phyloP scores from a whole-genome alignment of 1,284 basidiomycete genomes.

The Inonotus obliquus region DNA sequence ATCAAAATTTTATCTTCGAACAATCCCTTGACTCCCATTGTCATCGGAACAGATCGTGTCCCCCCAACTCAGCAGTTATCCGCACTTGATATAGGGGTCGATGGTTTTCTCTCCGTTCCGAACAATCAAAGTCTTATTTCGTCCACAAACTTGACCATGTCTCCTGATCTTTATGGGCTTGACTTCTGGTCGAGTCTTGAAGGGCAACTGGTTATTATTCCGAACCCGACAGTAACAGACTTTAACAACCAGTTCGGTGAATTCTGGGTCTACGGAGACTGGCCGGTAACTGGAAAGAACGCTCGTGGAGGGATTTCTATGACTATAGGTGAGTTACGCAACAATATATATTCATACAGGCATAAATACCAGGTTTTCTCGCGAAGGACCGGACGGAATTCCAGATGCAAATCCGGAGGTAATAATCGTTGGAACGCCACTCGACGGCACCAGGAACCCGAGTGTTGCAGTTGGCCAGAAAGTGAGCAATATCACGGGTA shows the following conservation, averaged over 20 bases:
- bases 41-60: conserved; percentile 51
- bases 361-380: neutral
- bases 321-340: conserved; percentile 35
- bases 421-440: conserved; percentile 49
- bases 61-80: conserved; percentile 50
- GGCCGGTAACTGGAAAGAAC: conserved; percentile 55
- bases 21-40: conserved; percentile 41
- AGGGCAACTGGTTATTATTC: conserved; percentile 54
- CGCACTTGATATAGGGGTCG: conserved; percentile 45
- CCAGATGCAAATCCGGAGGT: conserved; percentile 56
- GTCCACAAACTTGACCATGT: conserved; percentile 41
- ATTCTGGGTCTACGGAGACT: conserved; percentile 56
- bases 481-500: conserved; percentile 50
- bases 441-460: conserved; percentile 54
- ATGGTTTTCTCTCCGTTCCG: conserved; percentile 52
- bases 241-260: conserved; percentile 54
- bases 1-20: conserved; percentile 43
- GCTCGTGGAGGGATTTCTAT: conserved; percentile 53
- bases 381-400: conserved; percentile 39
- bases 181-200: conserved; percentile 66
- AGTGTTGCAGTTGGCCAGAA: conserved; percentile 41
- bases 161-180: conserved; percentile 48
- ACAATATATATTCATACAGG: neutral
- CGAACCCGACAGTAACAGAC: conserved; percentile 42
- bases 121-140: conserved; percentile 50